These are phyloP conservation scores for Rubroboletus pulcherrimus DNA, from an alignment of 768 basidiomycete species.

Conservation along the genomic window DNA sequence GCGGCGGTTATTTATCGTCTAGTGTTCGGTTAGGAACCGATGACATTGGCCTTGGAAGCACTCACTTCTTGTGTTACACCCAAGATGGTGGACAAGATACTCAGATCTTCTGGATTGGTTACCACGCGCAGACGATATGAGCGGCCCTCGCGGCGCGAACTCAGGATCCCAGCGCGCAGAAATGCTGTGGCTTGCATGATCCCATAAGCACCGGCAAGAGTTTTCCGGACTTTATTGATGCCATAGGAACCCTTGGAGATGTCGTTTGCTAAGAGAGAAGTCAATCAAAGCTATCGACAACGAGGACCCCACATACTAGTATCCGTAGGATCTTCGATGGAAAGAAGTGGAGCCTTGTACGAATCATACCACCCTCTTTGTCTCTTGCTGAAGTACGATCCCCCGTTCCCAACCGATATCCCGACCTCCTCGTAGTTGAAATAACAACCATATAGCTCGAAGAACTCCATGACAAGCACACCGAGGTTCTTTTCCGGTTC, in stretches of 20 bases:
- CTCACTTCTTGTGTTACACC: constrained; percentile 80
- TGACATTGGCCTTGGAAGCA: background rate
- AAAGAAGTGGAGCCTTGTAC: constrained; percentile 55
- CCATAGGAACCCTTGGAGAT: constrained; percentile 87
- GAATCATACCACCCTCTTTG: constrained; percentile 78
- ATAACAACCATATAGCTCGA: constrained; percentile 88
- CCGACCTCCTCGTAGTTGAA: constrained; percentile 93
- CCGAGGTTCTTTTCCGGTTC: constrained; percentile 86
- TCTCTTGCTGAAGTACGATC: constrained; percentile 83
- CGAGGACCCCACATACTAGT: constrained; percentile 51
- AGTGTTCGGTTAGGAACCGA: background rate
- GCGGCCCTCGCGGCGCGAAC: constrained; percentile 50
- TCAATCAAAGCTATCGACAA: background rate
- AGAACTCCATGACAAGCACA: constrained; percentile 94
- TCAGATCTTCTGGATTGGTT: constrained; percentile 60
- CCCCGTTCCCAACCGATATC: constrained; percentile 83
- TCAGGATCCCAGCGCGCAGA: constrained; percentile 58
- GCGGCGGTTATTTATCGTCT: constrained; percentile 74
- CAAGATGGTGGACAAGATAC: constrained; percentile 75
- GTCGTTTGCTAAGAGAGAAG: constrained; percentile 68
- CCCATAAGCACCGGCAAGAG: constrained; percentile 76
- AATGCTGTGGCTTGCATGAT: constrained; percentile 78
- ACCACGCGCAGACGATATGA: constrained; percentile 42
- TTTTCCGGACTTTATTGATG: constrained; percentile 75
- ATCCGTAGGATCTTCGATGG: constrained; percentile 94